Conservation (phyloP, 139 green algal species). For the Eudorina sp. region DNA sequence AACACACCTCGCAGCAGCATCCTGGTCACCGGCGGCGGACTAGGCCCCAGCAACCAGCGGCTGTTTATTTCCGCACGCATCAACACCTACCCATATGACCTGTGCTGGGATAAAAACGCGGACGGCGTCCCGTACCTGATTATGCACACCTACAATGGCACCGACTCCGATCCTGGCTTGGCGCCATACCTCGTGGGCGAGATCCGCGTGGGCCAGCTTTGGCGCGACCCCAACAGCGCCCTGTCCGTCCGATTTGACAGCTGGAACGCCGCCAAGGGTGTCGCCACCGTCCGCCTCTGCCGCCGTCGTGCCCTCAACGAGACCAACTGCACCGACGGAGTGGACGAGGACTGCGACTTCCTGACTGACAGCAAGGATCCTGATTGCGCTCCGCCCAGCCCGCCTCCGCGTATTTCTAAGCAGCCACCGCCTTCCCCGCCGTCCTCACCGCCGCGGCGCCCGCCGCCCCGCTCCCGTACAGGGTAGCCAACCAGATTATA, state of each 20-base stretch:
- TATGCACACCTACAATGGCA: neutral
- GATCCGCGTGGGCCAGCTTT: neutral
- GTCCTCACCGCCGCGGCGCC: no score
- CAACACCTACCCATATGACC: neutral
- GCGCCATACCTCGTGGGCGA: neutral
- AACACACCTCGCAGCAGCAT: neutral
- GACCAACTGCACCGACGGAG: neutral
- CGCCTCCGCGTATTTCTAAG: no score
- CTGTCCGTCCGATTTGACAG: neutral
- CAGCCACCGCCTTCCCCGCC: no score
- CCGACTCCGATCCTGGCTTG: neutral
- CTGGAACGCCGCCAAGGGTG: neutral
- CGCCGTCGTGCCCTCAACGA: neutral
- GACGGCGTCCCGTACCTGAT: neutral
- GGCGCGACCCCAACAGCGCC: neutral
- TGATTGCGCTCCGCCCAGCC: no score
- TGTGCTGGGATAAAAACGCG: neutral
- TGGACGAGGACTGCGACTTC: neutral
- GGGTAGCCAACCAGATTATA: no score
- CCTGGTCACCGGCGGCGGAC: neutral
- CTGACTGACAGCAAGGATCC: neutral
- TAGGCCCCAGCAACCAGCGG: neutral
- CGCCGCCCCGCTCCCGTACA: no score
- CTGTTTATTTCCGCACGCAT: neutral
- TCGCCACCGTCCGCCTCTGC: neutral